These are phyloP conservation scores for Eucalyptus marginata DNA, from an alignment of 345 rosid genomes.

Conservation along the genomic window DNA sequence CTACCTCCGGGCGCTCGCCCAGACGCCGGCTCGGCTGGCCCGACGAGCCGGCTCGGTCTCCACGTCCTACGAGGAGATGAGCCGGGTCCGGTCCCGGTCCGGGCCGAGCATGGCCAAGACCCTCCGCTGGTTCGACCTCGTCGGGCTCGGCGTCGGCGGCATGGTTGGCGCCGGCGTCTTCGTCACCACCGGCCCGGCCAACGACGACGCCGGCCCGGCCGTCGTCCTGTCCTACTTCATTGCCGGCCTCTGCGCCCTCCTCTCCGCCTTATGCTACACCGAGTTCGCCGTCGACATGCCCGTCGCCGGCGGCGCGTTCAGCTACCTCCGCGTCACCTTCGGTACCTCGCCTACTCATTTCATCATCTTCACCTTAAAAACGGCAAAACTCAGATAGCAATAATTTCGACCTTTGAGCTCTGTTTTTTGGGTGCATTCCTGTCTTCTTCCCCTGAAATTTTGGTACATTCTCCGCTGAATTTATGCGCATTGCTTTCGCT, in stretches of 20 bases:
- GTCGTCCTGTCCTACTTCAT: constrained; percentile 79
- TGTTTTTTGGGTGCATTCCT: neutral
- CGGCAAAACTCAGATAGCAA: neutral
- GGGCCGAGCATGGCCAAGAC: constrained; percentile 61
- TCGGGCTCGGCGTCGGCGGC: constrained; percentile 87
- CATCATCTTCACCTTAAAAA: neutral
- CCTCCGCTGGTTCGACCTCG: constrained; percentile 79
- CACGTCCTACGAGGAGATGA: constrained; percentile 63
- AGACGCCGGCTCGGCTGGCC: constrained; percentile 60
- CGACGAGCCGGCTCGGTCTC: constrained; percentile 65
- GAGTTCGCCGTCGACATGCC: constrained; percentile 97
- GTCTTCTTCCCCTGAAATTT: neutral
- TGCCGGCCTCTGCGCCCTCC: constrained; percentile 94
- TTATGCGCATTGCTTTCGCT: neutral
- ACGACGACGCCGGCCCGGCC: constrained; percentile 60
- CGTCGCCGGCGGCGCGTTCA: constrained; percentile 98
- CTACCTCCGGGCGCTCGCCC: constrained; percentile 51
- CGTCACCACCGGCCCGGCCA: constrained; percentile 69
- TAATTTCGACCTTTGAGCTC: neutral
- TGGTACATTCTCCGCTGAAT: neutral
- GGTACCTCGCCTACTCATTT: constrained; percentile 19
- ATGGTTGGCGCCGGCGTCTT: constrained; percentile 98
- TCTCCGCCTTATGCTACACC: constrained; percentile 94
- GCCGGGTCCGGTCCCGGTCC: constrained; percentile 37
- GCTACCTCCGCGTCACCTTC: constrained; percentile 82